Evolutionary conservation across 768 basidiomycete species (phyloP).

Genomic region (Jaapia argillacea): DNA sequence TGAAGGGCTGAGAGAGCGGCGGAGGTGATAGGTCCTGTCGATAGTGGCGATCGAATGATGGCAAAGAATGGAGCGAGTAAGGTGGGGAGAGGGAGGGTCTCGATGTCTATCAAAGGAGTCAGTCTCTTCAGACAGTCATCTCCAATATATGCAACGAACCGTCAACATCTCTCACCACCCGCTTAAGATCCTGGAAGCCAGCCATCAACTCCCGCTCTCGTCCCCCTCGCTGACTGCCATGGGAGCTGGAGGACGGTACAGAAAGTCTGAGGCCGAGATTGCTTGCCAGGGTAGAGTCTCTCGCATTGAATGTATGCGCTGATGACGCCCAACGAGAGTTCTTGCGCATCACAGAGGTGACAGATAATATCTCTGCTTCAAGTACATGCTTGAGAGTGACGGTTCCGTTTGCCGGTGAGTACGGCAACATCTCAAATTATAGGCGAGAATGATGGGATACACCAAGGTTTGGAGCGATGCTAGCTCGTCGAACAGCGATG

Average conservation of each 20-base stretch:
- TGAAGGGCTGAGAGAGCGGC: slow-evolving; percentile 82
- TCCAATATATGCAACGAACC: slow-evolving; percentile 28
- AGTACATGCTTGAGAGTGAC: slow-evolving; percentile 71
- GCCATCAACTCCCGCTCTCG: slow-evolving; percentile 81
- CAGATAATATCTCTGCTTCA: slow-evolving; percentile 82
- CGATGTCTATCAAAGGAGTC: slow-evolving; percentile 38
- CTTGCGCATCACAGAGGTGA: slow-evolving; percentile 93
- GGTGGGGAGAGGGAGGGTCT: slow-evolving; percentile 42
- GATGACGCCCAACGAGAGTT: slow-evolving; percentile 93
- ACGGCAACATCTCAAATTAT: no score
- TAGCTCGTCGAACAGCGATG: no score
- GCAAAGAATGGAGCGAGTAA: slow-evolving; percentile 86
- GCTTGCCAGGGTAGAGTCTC: slow-evolving; percentile 61
- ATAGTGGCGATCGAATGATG: slow-evolving; percentile 86
- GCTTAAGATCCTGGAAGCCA: slow-evolving; percentile 81
- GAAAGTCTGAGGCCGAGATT: slow-evolving; percentile 67
- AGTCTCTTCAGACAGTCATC: neutral
- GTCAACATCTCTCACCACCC: slow-evolving; percentile 57
- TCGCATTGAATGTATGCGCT: slow-evolving; percentile 44
- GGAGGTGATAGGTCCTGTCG: slow-evolving; percentile 97
- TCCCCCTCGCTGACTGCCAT: slow-evolving; percentile 38
- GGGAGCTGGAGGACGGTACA: slow-evolving; percentile 31
- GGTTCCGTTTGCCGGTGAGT: neutral
- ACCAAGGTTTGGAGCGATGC: no score
- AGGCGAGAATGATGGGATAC: no score